These are phyloP conservation scores for Chrysochromulina tobinii DNA, from an alignment of 78 protist species.

Conservation along the genomic window DNA sequence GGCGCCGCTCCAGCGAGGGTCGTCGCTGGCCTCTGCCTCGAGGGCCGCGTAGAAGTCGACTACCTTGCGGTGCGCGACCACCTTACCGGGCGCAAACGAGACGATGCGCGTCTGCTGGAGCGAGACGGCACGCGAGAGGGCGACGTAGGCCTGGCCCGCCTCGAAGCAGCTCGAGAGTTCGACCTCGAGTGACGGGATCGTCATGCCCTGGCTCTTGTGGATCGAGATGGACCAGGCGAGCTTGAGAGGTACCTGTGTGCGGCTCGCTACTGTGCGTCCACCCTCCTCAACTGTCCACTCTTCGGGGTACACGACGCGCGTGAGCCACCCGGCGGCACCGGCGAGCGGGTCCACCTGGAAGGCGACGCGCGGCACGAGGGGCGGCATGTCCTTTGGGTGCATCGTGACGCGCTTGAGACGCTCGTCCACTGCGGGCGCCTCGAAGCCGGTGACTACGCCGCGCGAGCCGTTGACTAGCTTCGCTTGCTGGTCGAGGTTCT, in stretches of 20 bases:
- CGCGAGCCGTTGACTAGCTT: conserved; percentile 37
- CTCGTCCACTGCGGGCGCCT: no score
- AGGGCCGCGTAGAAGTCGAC: neutral
- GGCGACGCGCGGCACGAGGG: no score
- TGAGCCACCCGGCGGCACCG: no score
- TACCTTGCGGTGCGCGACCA: conserved; percentile 20
- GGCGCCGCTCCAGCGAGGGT: no score
- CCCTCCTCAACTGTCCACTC: neutral
- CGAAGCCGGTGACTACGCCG: conserved; percentile 5
- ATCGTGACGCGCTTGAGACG: no score
- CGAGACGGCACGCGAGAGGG: conserved; percentile 37
- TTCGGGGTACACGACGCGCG: neutral
- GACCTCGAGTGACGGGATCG: conserved; percentile 20
- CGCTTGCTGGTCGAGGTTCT: neutral
- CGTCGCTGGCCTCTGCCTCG: no score
- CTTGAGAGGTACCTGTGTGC: conserved; percentile 46
- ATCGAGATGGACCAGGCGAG: conserved; percentile 57
- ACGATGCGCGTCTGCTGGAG: conserved; percentile 5
- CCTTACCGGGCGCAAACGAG: neutral
- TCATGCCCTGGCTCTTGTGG: conserved; percentile 59
- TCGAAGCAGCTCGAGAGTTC: conserved; percentile 27
- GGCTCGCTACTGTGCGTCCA: neutral
- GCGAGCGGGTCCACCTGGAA: no score
- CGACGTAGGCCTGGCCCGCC: conserved; percentile 57
- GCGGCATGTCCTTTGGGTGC: no score